Evolutionary conservation across 768 basidiomycete genomes (phyloP), one percentile per base, ranked within the genome.

Genomic region (Suillus discolor): DNA sequence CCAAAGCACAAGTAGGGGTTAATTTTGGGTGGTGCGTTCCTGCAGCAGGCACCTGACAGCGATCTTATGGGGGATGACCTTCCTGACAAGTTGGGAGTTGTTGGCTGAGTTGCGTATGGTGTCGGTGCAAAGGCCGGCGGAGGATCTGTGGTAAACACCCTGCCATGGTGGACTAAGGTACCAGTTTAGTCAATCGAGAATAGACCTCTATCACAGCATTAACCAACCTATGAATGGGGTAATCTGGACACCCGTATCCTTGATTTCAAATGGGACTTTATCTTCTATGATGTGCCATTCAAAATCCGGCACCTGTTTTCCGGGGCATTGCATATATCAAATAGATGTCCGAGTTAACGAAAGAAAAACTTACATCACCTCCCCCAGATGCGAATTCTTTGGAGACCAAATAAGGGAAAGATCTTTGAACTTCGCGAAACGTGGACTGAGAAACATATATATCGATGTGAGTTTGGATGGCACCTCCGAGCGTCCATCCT

Each of bases 391-490:
- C 90, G 68, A 85, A 88, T 66, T 90, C 89, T 71, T 85, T 90
- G 7, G 86, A 79, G 20, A 93, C 89, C 28, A 95, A 83, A 76
- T 96, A 96, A 15, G 94, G 94, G 78, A 94, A 95, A 4, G 91
- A 80, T 64, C 85, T 78, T 66, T 88, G 81, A 11, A 95, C 85
- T 69, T 89, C 89, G 11, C 71, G 70, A 69, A 87, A 92, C 0
- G 93, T 94, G 11, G 78, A 81, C 65, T 80, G 77, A 6, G 90
- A 89, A 49, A 87, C 77, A 73, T 94, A 94, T 49, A 96, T 78
- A 71, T 94, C 92, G 62, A 96, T 89, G 64, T 88, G 82, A 1
- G 81, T 67, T 74, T 94, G 92, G 53, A 94, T 89, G 23, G 84
- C 82, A 41, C 81, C 75, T 44, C 76, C 70, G 68, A 93, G 74